These are phyloP conservation scores for Cladosporium sp. DNA, from an alignment of 2,329 filamentous ascomycete genomes.

Conservation along the genomic window DNA sequence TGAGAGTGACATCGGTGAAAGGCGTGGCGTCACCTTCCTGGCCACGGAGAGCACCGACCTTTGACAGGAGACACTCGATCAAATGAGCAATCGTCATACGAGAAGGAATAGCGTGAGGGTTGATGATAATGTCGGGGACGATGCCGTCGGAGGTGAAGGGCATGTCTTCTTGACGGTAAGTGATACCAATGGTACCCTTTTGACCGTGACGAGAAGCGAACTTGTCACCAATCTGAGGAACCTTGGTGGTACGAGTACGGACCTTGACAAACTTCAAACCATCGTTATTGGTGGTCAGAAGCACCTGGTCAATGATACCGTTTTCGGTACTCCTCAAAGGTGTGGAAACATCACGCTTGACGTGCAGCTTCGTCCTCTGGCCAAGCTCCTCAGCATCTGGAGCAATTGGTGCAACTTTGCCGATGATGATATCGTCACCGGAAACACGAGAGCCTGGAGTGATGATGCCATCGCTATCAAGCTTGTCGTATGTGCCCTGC, in stretches of 20 bases:
- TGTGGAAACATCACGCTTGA: conserved; percentile 93
- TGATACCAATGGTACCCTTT: conserved; percentile 98
- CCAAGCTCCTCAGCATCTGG: conserved; percentile 92
- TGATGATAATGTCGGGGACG: conserved; percentile 95
- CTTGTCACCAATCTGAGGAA: conserved; percentile 98
- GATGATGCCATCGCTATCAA: conserved; percentile 94
- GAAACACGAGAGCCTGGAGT: conserved; percentile 91
- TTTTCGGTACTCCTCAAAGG: conserved; percentile 93
- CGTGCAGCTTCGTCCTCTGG: conserved; percentile 83
- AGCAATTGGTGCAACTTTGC: conserved; percentile 93
- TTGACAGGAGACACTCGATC: conserved; percentile 97
- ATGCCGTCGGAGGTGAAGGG: conserved; percentile 92
- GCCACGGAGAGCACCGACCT: conserved; percentile 89
- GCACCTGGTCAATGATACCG: conserved; percentile 90
- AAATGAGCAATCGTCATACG: conserved; percentile 99
- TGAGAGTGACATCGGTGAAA: conserved; percentile 96
- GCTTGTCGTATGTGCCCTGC: conserved; percentile 70
- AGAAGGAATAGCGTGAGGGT: conserved; percentile 98
- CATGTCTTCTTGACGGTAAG: conserved; percentile 97
- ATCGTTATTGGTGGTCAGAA: conserved; percentile 92
- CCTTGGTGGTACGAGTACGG: conserved; percentile 93
- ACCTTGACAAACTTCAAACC: conserved; percentile 97
- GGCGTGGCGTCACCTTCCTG: conserved; percentile 97
- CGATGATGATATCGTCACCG: conserved; percentile 98
- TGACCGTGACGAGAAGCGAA: conserved; percentile 99